Percentiles rank a stretch among this genome's conserved stretches.
These are phyloP conservation scores for Candida orba DNA, from an alignment of 805 yeast genomes.

Conservation along the genomic window DNA sequence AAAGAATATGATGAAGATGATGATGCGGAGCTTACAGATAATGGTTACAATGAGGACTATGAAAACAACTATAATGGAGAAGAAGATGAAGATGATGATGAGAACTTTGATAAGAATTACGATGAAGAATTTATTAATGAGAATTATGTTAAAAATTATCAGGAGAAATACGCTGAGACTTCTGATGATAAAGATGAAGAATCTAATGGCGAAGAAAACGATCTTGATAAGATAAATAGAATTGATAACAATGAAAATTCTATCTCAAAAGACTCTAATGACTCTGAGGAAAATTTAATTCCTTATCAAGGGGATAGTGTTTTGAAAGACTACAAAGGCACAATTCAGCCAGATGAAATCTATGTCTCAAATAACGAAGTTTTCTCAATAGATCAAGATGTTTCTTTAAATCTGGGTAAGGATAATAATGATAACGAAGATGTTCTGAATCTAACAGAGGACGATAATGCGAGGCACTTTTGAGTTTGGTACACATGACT, in stretches of 20 bases:
- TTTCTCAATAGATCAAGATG: neutral
- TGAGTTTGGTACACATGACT: constrained; percentile 7
- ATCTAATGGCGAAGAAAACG: too few relatives aligned
- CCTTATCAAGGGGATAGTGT: constrained; percentile 3
- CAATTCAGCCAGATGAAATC: neutral
- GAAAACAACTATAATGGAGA: constrained; percentile 21
- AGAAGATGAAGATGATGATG: too few relatives aligned
- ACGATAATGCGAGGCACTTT: constrained; percentile 8
- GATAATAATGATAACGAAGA: too few relatives aligned
- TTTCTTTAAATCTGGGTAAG: neutral
- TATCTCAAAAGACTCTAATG: too few relatives aligned
- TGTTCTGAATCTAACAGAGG: neutral
- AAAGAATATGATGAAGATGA: constrained; percentile 22
- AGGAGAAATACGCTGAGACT: neutral
- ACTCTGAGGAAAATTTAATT: neutral
- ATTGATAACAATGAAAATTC: too few relatives aligned
- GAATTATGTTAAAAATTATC: too few relatives aligned
- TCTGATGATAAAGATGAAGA: neutral
- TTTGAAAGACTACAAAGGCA: neutral
- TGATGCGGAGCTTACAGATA: too few relatives aligned
- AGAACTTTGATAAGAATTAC: constrained; percentile 7
- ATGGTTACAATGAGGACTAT: constrained; percentile 20
- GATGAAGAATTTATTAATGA: neutral
- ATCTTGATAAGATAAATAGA: too few relatives aligned
- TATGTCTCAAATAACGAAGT: neutral